phyloP scores from a whole-genome alignment of 2,329 filamentous ascomycete genomes.

The Alternaria atra region DNA sequence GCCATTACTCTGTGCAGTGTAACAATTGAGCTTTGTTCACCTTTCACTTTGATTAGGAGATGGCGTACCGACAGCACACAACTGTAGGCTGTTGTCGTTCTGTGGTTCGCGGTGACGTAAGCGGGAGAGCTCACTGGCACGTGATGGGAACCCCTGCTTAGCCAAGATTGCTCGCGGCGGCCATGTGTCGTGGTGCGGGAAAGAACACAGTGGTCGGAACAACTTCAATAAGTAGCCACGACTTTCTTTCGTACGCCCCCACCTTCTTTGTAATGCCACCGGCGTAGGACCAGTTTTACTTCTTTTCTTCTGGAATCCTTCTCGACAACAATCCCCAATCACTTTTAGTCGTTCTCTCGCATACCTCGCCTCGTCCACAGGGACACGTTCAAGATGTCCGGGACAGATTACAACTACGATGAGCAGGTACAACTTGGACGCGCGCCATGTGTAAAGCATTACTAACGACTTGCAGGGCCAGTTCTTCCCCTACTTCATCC shows the following conservation, averaged over 20 bases:
- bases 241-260: constrained; percentile 40
- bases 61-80: background rate
- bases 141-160: constrained; percentile 18
- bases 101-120: constrained; percentile 21
- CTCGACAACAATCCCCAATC: constrained; percentile 22
- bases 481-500: constrained; percentile 99
- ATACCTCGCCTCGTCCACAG: constrained; percentile 24
- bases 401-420: constrained; percentile 96
- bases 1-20: background rate
- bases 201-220: constrained; percentile 44
- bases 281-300: constrained; percentile 23
- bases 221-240: constrained; percentile 34
- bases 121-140: constrained; percentile 7
- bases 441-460: background rate
- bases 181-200: constrained; percentile 30
- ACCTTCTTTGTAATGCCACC: constrained; percentile 31
- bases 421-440: constrained; percentile 70
- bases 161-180: constrained; percentile 32
- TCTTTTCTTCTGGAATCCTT: constrained; percentile 25
- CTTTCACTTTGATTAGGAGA: background rate
- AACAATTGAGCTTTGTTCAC: background rate
- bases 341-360: constrained; percentile 29
- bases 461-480: constrained; percentile 69
- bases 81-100: background rate
- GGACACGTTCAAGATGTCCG: constrained; percentile 46